A percentile compares a stretch with the other conserved stretches of the same genome.
Evolutionary conservation across 306 rosid species (phyloP).

Genomic region (Fragaria vesca): DNA sequence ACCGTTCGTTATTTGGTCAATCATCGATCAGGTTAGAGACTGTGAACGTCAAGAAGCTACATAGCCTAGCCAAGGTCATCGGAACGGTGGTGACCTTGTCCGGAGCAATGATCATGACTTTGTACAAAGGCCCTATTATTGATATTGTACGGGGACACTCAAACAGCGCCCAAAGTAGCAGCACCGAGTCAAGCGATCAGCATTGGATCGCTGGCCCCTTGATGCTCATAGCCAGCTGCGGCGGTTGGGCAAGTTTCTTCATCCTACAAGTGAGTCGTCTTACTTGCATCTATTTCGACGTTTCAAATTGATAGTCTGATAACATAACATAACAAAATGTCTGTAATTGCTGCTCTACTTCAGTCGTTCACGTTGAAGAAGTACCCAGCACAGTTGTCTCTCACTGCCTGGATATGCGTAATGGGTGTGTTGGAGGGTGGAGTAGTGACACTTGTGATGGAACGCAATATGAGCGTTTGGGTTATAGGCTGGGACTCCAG

Average conservation of each 20-base stretch:
- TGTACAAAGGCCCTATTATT: constrained; percentile 86
- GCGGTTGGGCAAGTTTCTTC: constrained; percentile 91
- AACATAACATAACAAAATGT: neutral
- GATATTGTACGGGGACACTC: constrained; percentile 47
- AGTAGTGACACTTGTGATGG: constrained; percentile 57
- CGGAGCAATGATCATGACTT: constrained; percentile 97
- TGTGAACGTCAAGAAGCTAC: constrained; percentile 60
- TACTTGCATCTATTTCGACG: neutral
- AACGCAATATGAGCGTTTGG: constrained; percentile 76
- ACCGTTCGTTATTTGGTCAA: neutral
- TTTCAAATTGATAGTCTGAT: neutral
- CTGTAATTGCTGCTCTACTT: neutral
- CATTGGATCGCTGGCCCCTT: constrained; percentile 72
- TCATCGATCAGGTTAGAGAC: constrained; percentile 61
- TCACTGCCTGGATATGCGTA: constrained; percentile 87
- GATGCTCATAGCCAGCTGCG: constrained; percentile 64
- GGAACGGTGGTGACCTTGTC: constrained; percentile 77
- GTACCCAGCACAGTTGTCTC: constrained; percentile 89
- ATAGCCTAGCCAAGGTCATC: constrained; percentile 73
- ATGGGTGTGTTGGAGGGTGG: constrained; percentile 79
- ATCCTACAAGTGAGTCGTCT: constrained; percentile 69
- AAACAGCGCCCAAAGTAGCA: constrained; percentile 25
- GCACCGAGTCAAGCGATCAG: constrained; percentile 40
- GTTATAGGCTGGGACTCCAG: constrained; percentile 91
- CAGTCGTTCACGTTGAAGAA: constrained; percentile 86